A percentile compares a stretch with the other conserved stretches of the same genome.
Evolutionary conservation across 495 filamentous ascomycete genomes (phyloP).

Genomic region (Daldinia childiae): DNA sequence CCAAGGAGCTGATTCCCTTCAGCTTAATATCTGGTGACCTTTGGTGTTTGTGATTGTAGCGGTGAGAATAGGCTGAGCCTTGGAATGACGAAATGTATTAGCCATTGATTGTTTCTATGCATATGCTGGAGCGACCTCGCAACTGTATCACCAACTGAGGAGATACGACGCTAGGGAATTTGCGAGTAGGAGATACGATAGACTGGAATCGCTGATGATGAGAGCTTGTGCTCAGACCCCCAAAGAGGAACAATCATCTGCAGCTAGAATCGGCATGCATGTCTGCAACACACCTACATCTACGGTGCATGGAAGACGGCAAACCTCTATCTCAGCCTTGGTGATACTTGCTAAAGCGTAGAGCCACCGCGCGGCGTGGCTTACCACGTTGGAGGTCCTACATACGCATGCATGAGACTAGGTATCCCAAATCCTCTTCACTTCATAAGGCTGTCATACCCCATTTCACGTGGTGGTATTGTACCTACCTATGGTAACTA

Average conservation of each 20-base stretch:
- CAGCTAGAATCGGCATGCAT: slow-evolving; percentile 41
- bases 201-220: slow-evolving; percentile 13
- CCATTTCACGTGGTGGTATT: slow-evolving; percentile 36
- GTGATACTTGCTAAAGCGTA: slow-evolving; percentile 2
- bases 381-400: slow-evolving; percentile 21
- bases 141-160: slow-evolving; percentile 34
- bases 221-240: slow-evolving; percentile 22
- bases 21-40: slow-evolving; percentile 29
- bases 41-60: slow-evolving; percentile 24
- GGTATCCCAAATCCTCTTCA: slow-evolving; percentile 4
- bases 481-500: slow-evolving; percentile 23
- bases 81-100: slow-evolving; percentile 24
- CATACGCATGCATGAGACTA: slow-evolving; percentile 20
- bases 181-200: slow-evolving; percentile 34
- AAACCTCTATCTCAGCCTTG: slow-evolving; percentile 18
- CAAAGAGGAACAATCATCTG: slow-evolving; percentile 26
- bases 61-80: slow-evolving; percentile 32
- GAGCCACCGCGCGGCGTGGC: slow-evolving; percentile 14
- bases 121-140: slow-evolving; percentile 6
- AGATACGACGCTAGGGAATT: slow-evolving; percentile 31
- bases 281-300: slow-evolving; percentile 42
- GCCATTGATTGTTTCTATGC: slow-evolving; percentile 6
- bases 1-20: neutral
- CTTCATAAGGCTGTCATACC: slow-evolving; percentile 37
- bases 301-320: slow-evolving; percentile 13